Evolutionary conservation across 164 flowering plant species (phyloP).

Genomic region (Kingdonia uniflora): DNA sequence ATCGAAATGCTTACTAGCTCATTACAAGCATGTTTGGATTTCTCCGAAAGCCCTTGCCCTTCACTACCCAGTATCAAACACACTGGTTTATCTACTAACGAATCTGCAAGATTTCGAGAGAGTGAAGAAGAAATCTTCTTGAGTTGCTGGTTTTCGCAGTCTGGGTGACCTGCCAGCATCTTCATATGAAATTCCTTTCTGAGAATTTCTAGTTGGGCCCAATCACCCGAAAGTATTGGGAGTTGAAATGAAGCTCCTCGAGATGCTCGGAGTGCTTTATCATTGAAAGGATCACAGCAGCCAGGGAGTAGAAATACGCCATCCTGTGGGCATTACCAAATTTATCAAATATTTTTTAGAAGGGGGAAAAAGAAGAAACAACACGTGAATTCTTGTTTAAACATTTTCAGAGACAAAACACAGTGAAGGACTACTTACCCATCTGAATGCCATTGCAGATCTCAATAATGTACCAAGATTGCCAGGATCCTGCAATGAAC

Average conservation of each 20-base stretch:
- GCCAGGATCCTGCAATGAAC: conserved; percentile 81
- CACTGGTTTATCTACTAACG: conserved; percentile 34
- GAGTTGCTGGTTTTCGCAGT: conserved; percentile 6
- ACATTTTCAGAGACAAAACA: neutral
- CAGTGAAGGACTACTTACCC: conserved; percentile 41
- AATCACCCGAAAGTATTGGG: conserved; percentile 67
- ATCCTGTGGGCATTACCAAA: conserved; percentile 28
- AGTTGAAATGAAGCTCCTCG: conserved; percentile 89
- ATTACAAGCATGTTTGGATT: conserved; percentile 29
- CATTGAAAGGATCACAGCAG: conserved; percentile 94
- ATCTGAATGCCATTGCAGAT: conserved; percentile 82
- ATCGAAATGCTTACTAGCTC: conserved; percentile 80
- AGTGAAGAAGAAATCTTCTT: conserved; percentile 24
- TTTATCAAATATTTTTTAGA: too few species aligned
- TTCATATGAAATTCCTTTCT: conserved; percentile 39
- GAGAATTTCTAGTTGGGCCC: conserved; percentile 51
- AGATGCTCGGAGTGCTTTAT: conserved; percentile 80
- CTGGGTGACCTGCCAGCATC: conserved; percentile 76
- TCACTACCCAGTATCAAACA: conserved; percentile 84
- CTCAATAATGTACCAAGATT: conserved; percentile 85
- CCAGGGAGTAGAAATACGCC: conserved; percentile 86
- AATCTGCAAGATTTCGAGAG: conserved; percentile 30
- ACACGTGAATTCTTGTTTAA: too few species aligned
- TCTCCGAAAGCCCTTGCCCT: conserved; percentile 77
- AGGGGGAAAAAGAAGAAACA: too few species aligned